Conservation (phyloP, 805 yeast species). For the Candida xyloterini region DNA sequence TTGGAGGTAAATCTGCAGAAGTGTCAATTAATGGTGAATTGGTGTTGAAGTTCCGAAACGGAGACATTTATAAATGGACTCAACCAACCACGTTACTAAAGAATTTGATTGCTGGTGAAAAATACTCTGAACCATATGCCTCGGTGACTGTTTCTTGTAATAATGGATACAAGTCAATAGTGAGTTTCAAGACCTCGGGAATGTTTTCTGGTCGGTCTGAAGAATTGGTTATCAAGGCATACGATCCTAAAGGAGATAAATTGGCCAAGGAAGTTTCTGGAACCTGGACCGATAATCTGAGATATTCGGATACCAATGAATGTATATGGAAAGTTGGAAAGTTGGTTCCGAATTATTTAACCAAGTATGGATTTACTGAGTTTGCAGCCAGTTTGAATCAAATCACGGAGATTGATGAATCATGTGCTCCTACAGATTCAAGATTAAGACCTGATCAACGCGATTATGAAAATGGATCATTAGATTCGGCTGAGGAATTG, state of each 20-base stretch:
- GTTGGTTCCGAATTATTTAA: constrained; percentile 52
- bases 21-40: constrained; percentile 71
- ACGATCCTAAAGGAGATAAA: constrained; percentile 35
- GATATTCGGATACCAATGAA: constrained; percentile 39
- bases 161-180: constrained; percentile 63
- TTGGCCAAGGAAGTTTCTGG: constrained; percentile 49
- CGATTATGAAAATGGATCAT: constrained; percentile 63
- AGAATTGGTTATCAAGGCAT: constrained; percentile 47
- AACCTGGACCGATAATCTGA: constrained; percentile 76
- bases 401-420: constrained; percentile 67
- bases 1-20: constrained; percentile 94
- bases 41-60: constrained; percentile 53
- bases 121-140: constrained; percentile 83
- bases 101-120: constrained; percentile 91
- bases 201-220: constrained; percentile 88
- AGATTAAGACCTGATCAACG: constrained; percentile 85
- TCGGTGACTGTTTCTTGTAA: constrained; percentile 64
- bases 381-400: constrained; percentile 83
- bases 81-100: constrained; percentile 82
- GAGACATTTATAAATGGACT: constrained; percentile 75
- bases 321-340: constrained; percentile 72
- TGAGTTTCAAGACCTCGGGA: constrained; percentile 73
- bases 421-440: constrained; percentile 83
- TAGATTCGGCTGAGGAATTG: constrained; percentile 66
- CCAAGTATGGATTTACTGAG: constrained; percentile 81